Percentiles rank a stretch among this genome's conserved stretches.
These are phyloP conservation scores for Termitomyces sp. DNA, from an alignment of 768 basidiomycete species.

Conservation along the genomic window DNA sequence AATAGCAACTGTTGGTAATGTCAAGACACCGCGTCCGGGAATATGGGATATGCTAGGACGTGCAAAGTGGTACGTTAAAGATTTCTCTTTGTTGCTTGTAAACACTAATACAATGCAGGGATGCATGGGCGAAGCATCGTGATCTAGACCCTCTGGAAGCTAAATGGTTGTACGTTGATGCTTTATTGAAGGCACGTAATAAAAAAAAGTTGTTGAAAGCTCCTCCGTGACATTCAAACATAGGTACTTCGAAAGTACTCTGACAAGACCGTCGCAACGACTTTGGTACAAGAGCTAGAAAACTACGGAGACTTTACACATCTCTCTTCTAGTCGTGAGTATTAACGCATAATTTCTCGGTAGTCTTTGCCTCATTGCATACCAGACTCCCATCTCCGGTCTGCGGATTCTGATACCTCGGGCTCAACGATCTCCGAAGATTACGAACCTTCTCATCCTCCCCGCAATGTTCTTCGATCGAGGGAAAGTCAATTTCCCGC, in stretches of 20 bases:
- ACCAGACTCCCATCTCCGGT: constrained; percentile 40
- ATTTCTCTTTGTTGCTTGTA: background rate
- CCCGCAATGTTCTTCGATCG: constrained; percentile 13
- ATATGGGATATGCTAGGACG: constrained; percentile 89
- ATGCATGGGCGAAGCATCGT: constrained; percentile 92
- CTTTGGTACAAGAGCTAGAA: constrained; percentile 72
- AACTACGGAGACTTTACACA: constrained; percentile 65
- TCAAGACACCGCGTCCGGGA: constrained; percentile 69
- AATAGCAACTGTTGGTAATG: constrained; percentile 82
- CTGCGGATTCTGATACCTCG: constrained; percentile 58
- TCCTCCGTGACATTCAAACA: background rate
- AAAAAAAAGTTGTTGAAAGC: background rate
- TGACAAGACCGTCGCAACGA: constrained; percentile 71
- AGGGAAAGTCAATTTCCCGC: constrained; percentile 26
- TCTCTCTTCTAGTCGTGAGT: constrained; percentile 60
- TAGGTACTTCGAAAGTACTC: constrained; percentile 81
- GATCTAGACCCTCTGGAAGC: constrained; percentile 76
- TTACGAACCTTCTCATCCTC: constrained; percentile 13
- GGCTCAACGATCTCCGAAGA: constrained; percentile 52
- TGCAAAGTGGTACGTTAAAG: constrained; percentile 77
- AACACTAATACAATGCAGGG: constrained; percentile 43
- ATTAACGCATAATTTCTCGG: background rate
- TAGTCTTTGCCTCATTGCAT: background rate
- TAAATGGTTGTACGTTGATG: constrained; percentile 86
- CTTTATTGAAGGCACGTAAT: constrained; percentile 67